These are phyloP conservation scores for Primulina huaijiensis DNA, from an alignment of 257 asterid genomes.

Conservation along the genomic window DNA sequence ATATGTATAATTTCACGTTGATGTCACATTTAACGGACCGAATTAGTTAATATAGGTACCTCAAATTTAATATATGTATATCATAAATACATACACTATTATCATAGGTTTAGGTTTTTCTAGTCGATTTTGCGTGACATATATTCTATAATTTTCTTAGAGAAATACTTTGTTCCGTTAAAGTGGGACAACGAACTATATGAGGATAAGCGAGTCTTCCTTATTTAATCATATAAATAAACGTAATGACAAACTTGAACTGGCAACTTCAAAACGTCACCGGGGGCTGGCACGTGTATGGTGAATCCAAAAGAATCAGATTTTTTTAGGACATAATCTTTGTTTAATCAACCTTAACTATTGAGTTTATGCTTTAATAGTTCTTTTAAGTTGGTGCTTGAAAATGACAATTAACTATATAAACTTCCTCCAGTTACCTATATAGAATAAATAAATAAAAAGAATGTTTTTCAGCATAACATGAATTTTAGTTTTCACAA, in stretches of 20 bases:
- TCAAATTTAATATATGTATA: too few species aligned
- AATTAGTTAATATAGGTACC: too few species aligned
- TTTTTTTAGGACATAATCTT: not conserved
- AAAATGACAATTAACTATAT: slow-evolving; percentile 49
- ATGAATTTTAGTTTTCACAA: too few species aligned
- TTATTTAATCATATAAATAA: too few species aligned
- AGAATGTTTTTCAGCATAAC: too few species aligned
- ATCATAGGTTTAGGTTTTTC: too few species aligned
- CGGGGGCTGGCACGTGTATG: not conserved
- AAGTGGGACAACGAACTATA: not conserved
- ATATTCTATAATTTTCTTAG: too few species aligned
- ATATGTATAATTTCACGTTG: too few species aligned
- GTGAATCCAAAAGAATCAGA: not conserved
- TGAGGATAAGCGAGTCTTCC: not conserved
- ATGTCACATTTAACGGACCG: too few species aligned
- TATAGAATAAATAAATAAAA: too few species aligned
- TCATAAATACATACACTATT: too few species aligned
- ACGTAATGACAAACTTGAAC: not conserved
- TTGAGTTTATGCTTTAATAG: not conserved
- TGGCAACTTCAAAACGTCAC: not conserved
- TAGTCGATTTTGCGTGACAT: too few species aligned
- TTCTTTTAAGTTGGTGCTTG: not conserved
- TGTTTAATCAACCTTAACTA: not conserved
- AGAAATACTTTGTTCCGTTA: not conserved
- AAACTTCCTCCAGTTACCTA: slow-evolving; percentile 25